Base-by-base conservation (phyloP, 1,284 basidiomycete species). In the Trichosporon inkin region DNA sequence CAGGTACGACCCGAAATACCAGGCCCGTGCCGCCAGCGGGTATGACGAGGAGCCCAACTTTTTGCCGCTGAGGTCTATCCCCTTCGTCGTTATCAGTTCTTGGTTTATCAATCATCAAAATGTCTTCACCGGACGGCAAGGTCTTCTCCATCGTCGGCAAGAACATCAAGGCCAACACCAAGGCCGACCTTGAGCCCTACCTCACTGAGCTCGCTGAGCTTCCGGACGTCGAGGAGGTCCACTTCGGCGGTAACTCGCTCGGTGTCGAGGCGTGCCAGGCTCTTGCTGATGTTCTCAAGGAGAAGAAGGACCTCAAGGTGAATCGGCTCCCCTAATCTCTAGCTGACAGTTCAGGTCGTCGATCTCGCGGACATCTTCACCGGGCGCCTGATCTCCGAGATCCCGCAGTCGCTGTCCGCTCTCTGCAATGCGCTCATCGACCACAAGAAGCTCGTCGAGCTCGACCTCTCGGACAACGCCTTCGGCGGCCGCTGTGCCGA, bases 311-410 rank as follows among this genome's bases (percentile, higher is more conserved):
- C 2, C 80, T 97, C 59, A 89, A 88, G 83, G 94, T 89, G 63
- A 51, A 80, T 49, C 39, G 17, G 6, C 20, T 17, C 11, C 17
- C 41, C 20, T 8, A 6, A 10, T 16, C 41, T n/a, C n/a, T 13
- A 38, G 47, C 38, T 55, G 37, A 53, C 16, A 32, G 8, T 44
- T 36, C 70, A 97, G 93, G 81, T 96, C 58, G 95, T 92, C 67
- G 88, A 98, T 81, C 90, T 98, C 68, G 90, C 92, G 52, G 96
- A 98, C 80, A 95, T 99, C 79, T 99, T 99, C 81, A 98, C 95
- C 10, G 92, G 94, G 54, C 88, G 96, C 62, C 84, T 97, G 68
- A 98, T 98, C 81, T 84, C 86, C 63, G 95, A 99, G 79, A 98
- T 99, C 73, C 96, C 96, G 4, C 85, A 82, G 68, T 90, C 95